Evolutionary conservation across 305 asterid species (phyloP).

Genomic region (Nicotiana rustica): DNA sequence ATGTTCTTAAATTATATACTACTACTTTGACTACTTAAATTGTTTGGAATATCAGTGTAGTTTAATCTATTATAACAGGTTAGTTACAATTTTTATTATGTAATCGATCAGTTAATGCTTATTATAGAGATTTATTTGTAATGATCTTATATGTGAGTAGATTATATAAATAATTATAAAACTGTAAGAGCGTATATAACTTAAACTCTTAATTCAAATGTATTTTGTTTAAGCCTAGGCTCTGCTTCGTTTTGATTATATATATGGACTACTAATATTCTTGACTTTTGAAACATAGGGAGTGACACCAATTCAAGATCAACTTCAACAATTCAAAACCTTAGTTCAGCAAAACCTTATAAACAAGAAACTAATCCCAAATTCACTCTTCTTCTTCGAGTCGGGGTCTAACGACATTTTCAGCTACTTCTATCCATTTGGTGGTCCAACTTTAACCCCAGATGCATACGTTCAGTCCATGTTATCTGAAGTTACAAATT

Average conservation of each 20-base stretch:
- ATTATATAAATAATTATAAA: too few relatives aligned
- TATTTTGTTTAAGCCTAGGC: background rate
- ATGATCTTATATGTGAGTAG: too few relatives aligned
- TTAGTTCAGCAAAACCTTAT: constrained; percentile 53
- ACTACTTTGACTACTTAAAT: too few relatives aligned
- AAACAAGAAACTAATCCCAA: constrained; percentile 40
- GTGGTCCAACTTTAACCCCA: constrained; percentile 50
- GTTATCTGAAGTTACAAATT: constrained; percentile 47
- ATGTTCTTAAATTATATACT: too few relatives aligned
- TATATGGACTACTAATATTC: background rate
- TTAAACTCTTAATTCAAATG: background rate
- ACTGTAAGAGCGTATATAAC: too few relatives aligned
- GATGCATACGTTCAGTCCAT: constrained; percentile 63
- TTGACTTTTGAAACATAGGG: constrained; percentile 45
- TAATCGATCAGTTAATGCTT: too few relatives aligned
- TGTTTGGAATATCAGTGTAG: too few relatives aligned
- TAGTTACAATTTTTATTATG: too few relatives aligned
- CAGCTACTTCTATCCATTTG: constrained; percentile 61
- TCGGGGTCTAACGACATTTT: constrained; percentile 83
- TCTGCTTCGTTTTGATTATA: background rate
- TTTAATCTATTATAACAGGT: too few relatives aligned
- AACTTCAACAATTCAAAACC: constrained; percentile 64
- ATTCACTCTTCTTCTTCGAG: constrained; percentile 66
- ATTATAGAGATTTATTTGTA: too few relatives aligned
- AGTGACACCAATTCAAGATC: constrained; percentile 68